A percentile compares a stretch with the other conserved stretches of the same genome.
These are phyloP conservation scores for Acanthamoeba castellanii DNA, from an alignment of 208 protist genomes.

Conservation along the genomic window DNA sequence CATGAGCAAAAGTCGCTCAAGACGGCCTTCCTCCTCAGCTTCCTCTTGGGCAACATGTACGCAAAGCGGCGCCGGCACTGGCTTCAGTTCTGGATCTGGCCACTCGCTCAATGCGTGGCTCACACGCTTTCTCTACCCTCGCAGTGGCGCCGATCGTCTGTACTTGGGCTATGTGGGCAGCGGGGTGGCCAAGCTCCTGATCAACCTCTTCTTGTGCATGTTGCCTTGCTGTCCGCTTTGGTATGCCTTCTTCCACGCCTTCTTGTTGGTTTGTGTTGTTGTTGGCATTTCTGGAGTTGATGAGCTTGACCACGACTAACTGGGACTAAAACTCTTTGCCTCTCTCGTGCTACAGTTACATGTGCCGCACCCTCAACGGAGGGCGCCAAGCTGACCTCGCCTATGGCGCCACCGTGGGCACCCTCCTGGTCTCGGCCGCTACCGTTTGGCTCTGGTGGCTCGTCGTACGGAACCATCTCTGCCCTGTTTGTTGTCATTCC, in stretches of 20 bases:
- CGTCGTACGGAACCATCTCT: not conserved
- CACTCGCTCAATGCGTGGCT: not conserved
- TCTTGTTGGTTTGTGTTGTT: not conserved
- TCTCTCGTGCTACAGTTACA: not conserved
- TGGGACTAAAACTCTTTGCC: not conserved
- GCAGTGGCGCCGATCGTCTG: constrained; percentile 38
- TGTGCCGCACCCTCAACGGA: not conserved
- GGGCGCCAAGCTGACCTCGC: not conserved
- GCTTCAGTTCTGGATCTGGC: too few species aligned
- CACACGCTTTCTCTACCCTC: not conserved
- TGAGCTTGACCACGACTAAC: not conserved
- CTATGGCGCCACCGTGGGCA: constrained; percentile 11
- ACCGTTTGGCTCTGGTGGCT: constrained; percentile 63
- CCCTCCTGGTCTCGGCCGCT: not conserved
- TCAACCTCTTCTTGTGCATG: constrained; percentile 31
- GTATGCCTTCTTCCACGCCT: not conserved
- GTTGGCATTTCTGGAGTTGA: not conserved
- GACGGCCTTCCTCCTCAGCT: constrained; percentile 63
- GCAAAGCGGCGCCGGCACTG: too few species aligned
- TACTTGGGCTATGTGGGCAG: constrained; percentile 57
- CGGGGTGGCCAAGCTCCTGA: constrained; percentile 48
- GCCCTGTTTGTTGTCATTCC: not conserved
- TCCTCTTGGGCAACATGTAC: constrained; percentile 50
- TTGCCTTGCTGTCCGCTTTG: constrained; percentile 47
- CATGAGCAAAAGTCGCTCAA: constrained; percentile 64